Evolutionary conservation across 176 grass and related monocot genomes (phyloP).

Genomic region (Eragrostis curvula): DNA sequence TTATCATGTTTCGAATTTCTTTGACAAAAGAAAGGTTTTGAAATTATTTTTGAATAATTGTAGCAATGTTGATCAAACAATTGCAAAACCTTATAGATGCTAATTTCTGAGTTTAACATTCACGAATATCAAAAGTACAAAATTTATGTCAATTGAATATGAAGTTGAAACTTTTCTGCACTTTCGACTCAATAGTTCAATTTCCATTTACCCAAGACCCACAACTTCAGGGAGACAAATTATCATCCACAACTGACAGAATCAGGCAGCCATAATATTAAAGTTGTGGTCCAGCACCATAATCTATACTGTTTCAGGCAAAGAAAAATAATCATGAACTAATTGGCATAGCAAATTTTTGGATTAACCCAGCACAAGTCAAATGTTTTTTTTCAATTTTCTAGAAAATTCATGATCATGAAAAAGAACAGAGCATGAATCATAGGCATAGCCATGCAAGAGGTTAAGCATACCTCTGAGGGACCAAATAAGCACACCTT

Average conservation of each 20-base stretch:
- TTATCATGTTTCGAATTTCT: neutral
- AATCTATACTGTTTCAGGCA: neutral
- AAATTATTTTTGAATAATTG: neutral
- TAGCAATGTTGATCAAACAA: neutral
- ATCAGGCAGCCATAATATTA: slow-evolving; percentile 8
- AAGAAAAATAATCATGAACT: slow-evolving; percentile 5
- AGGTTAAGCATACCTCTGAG: slow-evolving; percentile 71
- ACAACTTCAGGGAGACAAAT: slow-evolving; percentile 1
- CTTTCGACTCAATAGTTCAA: neutral
- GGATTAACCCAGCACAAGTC: neutral
- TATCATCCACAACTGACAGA: neutral
- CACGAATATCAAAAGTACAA: neutral
- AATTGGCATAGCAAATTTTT: neutral
- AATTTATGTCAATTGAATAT: neutral
- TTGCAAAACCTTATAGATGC: neutral
- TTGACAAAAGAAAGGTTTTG: neutral
- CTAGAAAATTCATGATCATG: neutral
- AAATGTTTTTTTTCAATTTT: slow-evolving; percentile 20
- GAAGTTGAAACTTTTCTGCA: neutral
- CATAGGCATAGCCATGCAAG: neutral
- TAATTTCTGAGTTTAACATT: neutral
- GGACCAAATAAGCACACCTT: slow-evolving; percentile 98
- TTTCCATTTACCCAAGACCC: slow-evolving; percentile 9
- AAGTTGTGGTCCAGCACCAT: neutral
- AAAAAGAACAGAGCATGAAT: slow-evolving; percentile 19